A percentile compares a stretch with the other conserved stretches of the same genome.
These are phyloP conservation scores for Ceratobasidium sp. DNA, from an alignment of 1,284 basidiomycete species.

Conservation along the genomic window DNA sequence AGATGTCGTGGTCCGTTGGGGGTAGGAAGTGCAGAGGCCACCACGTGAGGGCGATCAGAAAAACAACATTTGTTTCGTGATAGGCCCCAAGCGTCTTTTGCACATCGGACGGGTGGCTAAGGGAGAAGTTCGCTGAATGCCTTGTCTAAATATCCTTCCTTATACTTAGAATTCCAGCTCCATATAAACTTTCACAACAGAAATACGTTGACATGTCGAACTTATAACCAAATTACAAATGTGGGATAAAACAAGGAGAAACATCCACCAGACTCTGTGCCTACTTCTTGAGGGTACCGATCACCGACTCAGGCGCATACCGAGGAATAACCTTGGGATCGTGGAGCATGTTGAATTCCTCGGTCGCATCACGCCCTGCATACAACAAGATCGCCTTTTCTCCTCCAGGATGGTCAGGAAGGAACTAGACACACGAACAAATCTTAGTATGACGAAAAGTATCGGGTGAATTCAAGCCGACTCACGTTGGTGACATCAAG, in stretches of 20 bases:
- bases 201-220: conserved; percentile 9
- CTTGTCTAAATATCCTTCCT: too few relatives aligned
- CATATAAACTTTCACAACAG: conserved; percentile 1
- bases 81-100: too few relatives aligned
- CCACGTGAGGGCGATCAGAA: too few relatives aligned
- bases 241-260: conserved; percentile 21
- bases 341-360: conserved; percentile 92
- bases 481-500: conserved; percentile 77
- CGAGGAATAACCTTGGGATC: conserved; percentile 85
- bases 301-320: conserved; percentile 79
- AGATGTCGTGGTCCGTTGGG: too few relatives aligned
- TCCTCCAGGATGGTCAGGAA: conserved; percentile 87
- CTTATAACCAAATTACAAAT: conserved; percentile 27
- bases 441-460: not conserved
- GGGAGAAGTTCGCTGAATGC: too few relatives aligned
- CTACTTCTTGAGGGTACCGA: conserved; percentile 78
- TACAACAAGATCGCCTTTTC: conserved; percentile 92
- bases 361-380: conserved; percentile 92
- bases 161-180: too few relatives aligned
- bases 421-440: conserved; percentile 59
- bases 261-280: conserved; percentile 18
- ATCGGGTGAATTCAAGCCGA: conserved; percentile 36
- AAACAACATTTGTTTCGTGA: too few relatives aligned
- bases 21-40: too few relatives aligned
- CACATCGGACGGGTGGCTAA: too few relatives aligned